Evolutionary conservation across 176 grass and related monocot genomes (phyloP).

Genomic region (Carex cristatella): DNA sequence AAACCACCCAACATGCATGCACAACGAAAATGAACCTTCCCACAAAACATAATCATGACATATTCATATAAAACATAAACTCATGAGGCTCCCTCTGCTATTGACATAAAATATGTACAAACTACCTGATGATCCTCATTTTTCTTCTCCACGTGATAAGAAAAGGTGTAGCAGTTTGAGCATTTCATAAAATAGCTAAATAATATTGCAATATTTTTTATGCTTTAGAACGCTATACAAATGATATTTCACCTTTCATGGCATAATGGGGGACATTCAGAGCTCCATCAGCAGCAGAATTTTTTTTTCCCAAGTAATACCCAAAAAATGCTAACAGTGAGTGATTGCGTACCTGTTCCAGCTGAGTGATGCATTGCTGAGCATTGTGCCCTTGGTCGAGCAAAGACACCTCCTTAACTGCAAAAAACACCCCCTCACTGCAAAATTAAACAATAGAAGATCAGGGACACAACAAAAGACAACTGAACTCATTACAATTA

Average conservation of each 20-base stretch:
- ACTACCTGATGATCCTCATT: neutral
- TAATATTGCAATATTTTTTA: neutral
- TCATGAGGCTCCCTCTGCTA: neutral
- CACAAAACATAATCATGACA: neutral
- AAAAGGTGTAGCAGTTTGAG: neutral
- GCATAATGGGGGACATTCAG: neutral
- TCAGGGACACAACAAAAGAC: neutral
- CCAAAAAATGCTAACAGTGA: neutral
- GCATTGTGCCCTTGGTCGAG: constrained; percentile 89
- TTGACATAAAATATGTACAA: neutral
- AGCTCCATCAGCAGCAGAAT: neutral
- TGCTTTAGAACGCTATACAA: neutral
- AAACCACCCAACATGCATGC: neutral
- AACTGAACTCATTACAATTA: neutral
- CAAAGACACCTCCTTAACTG: constrained; percentile 94
- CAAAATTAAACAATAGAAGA: constrained; percentile 10
- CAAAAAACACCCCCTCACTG: constrained; percentile 96
- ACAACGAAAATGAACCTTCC: neutral
- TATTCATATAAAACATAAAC: neutral
- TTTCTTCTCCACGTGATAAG: neutral
- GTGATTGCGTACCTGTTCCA: constrained; percentile 69
- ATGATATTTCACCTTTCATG: neutral
- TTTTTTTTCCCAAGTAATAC: neutral
- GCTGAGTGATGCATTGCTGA: constrained; percentile 77
- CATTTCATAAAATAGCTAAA: neutral